Base-by-base conservation (phyloP, 371 early-diverging fungal genomes). In the Mucor mucedo region DNA sequence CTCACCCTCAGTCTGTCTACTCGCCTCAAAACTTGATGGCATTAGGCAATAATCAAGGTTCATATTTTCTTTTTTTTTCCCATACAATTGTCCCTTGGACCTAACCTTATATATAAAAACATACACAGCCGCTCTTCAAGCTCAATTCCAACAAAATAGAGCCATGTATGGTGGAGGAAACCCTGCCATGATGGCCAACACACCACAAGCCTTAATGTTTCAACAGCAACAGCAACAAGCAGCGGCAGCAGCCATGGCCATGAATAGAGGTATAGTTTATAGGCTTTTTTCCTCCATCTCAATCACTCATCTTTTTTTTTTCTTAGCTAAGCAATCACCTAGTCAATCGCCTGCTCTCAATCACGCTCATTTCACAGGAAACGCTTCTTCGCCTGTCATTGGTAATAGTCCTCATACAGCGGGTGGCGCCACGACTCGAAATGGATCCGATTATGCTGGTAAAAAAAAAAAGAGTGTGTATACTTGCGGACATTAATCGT, bases 301-400 rank as follows among this genome's bases (percentile, higher is more conserved):
- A 21, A 21, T 21, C 21, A 21, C 21, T 21, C 21, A 21, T 21
- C 21, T 21, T 21, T 21, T 21, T 21, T 21, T 27, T 50, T 6
- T 35, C 13, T 13, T 59, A 80, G 80, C 75, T 38, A 72, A 75
- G 28, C 77, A 80, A 67, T 80, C 80, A 2, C 80, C 80, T 30
- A 71, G 69, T 40, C 80, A 80, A 55, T 80, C 80, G 14, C 80
- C 80, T 8, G 75, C 80, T 2, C 29, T 77, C 13, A 77, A 75
- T 33, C 72, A 65, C 55, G 52, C 71, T 2, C 72, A 68, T 45
- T 79, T 70, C 39, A 61, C 74, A 44, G 65, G 59, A 14, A 63
- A 65, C 32, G 16, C 57, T 11, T 76, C 80, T 4, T 21, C 21
- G 21, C 75, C 76, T 42, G 70, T 75, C 8, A 55, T 71, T 14